These are phyloP conservation scores for Botrytis galanthina DNA, from an alignment of 2,329 filamentous ascomycete species.

Conservation along the genomic window DNA sequence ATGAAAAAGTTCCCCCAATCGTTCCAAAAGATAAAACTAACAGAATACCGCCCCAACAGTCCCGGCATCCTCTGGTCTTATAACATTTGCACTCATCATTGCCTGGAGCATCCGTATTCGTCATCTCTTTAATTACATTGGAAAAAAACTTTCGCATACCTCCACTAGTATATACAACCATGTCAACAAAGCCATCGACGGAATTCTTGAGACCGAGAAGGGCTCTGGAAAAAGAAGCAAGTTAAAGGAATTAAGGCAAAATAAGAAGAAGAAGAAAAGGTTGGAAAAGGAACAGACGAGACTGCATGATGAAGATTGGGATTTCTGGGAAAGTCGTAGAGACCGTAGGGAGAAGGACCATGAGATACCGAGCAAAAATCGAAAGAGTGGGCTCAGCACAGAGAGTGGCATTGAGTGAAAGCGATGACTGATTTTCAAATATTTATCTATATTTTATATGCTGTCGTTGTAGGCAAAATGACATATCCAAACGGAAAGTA, in stretches of 20 bases:
- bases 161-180: background rate
- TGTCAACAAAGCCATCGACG: background rate
- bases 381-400: background rate
- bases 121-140: background rate
- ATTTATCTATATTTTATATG: background rate
- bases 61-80: background rate
- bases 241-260: background rate
- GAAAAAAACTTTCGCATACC: background rate
- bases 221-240: background rate
- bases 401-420: background rate
- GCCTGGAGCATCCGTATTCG: background rate
- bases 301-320: background rate
- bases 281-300: background rate
- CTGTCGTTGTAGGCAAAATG: background rate
- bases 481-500: background rate
- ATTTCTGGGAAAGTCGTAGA: background rate
- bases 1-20: background rate
- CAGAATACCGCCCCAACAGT: background rate
- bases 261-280: background rate
- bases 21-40: background rate
- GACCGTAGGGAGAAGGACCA: background rate
- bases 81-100: background rate
- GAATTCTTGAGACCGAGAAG: background rate
- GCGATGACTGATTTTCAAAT: fast-evolving
- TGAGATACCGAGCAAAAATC: background rate